Evolutionary conservation across 2,329 filamentous ascomycete species (phyloP), one percentile per base, ranked within the genome.

Genomic region (Pseudopithomyces chartarum): DNA sequence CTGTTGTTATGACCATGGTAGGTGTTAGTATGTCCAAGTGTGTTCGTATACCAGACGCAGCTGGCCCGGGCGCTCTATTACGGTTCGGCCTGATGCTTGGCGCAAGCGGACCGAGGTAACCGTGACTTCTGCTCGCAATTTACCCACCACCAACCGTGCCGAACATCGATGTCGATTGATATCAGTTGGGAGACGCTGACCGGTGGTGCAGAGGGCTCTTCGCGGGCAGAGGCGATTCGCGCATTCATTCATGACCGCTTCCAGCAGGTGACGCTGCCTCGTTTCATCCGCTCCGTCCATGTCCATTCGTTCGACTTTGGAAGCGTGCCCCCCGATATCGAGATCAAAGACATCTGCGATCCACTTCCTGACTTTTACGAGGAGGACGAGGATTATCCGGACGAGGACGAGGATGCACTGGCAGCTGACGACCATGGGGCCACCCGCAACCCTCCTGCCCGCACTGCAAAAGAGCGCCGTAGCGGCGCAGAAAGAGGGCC

Each of bases 341-440:
- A 96, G 72, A 88, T 99, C 69, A 98, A 97, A 78, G 95, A 98
- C 75, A 93, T 99, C 59, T 96, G 94, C 66, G 93, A 99, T 73
- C 95, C 95, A 1, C 84, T 98, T 56, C 89, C 92, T 0, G 95
- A 99, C 69, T 99, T 99, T 73, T 99, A 99, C 80, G 95, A 97
- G 67, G 88, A 91, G 65, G 87, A 90, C 23, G 80, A 87, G 36
- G 89, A 90, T 57, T 84, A 85, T 20, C 81, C 85, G 23, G 84
- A 85, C 38, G 83, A 81, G 36, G 84, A 87, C 12, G 81, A 82
- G 10, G 71, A 58, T 32, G 57, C 50, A 42, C 58, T 62, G 52
- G 51, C 51, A 34, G 56, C 55, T 45, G 60, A 61, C 39, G 57
- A 58, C 50, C 61, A 61, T 49, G 60, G 58, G 60, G 69, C 58